Evolutionary conservation across 257 asterid genomes (phyloP).

Genomic region (Solanum tarapatanum): DNA sequence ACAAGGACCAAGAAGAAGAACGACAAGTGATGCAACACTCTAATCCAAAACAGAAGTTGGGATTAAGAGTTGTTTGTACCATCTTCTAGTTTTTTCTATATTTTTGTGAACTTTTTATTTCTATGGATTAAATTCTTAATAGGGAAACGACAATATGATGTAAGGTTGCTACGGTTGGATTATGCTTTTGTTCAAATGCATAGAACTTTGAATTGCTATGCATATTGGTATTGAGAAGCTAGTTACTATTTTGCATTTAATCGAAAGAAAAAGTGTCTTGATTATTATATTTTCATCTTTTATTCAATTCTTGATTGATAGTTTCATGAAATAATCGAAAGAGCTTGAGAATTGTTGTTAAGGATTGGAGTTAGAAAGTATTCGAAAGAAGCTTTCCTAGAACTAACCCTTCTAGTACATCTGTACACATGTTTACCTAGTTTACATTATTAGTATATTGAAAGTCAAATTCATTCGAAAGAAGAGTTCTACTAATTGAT

Average conservation of each 20-base stretch:
- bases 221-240: no score
- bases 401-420: not conserved
- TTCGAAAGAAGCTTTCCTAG: not conserved
- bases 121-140: not conserved
- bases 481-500: not conserved
- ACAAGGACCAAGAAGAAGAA: not conserved
- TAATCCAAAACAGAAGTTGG: not conserved
- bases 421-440: not conserved
- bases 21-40: not conserved
- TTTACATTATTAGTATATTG: not conserved
- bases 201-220: no score
- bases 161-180: not conserved
- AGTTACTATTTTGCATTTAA: no score
- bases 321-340: no score
- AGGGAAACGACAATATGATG: not conserved
- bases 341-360: no score
- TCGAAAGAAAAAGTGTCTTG: not conserved
- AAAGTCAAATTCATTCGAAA: not conserved
- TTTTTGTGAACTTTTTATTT: not conserved
- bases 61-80: no score
- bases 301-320: no score
- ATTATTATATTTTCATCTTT: no score
- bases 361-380: no score
- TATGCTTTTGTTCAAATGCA: no score
- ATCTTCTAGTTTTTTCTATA: not conserved